Evolutionary conservation across 352 stramenopile genomes (phyloP).

Genomic region (Phytophthora vignae): DNA sequence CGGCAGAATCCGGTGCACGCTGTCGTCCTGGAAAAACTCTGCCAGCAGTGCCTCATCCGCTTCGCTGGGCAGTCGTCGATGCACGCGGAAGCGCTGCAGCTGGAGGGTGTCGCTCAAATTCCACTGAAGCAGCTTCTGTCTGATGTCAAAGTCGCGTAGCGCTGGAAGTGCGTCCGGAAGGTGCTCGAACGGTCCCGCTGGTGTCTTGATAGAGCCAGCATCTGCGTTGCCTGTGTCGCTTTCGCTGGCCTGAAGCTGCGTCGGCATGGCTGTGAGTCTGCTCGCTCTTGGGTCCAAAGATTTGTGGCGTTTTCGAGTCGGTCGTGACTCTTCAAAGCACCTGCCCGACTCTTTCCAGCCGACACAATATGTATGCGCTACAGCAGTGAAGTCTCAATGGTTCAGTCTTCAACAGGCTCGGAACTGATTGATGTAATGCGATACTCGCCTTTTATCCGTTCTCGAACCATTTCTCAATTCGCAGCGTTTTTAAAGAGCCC

Average conservation of each 20-base stretch:
- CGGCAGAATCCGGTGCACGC: conserved; percentile 39
- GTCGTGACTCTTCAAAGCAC: conserved; percentile 26
- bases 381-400: no score
- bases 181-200: conserved; percentile 45
- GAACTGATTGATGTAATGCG: no score
- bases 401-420: no score
- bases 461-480: no score
- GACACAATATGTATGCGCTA: no score
- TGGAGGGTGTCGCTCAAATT: conserved; percentile 69
- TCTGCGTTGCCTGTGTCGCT: background rate
- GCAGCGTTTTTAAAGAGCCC: no score
- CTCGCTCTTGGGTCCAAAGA: conserved; percentile 14
- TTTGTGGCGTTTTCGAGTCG: conserved; percentile 20
- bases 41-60: conserved; percentile 52
- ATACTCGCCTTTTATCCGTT: no score
- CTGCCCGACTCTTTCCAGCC: no score
- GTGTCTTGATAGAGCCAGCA: background rate
- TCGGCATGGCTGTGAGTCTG: conserved; percentile 3
- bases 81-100: conserved; percentile 70
- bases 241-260: background rate
- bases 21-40: conserved; percentile 62
- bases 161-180: conserved; percentile 59
- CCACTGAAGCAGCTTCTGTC: conserved; percentile 83
- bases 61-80: conserved; percentile 47
- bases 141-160: conserved; percentile 56